phyloP scores from a whole-genome alignment of 192 early-diverging fungal genomes.

The Dissophora ornata region DNA sequence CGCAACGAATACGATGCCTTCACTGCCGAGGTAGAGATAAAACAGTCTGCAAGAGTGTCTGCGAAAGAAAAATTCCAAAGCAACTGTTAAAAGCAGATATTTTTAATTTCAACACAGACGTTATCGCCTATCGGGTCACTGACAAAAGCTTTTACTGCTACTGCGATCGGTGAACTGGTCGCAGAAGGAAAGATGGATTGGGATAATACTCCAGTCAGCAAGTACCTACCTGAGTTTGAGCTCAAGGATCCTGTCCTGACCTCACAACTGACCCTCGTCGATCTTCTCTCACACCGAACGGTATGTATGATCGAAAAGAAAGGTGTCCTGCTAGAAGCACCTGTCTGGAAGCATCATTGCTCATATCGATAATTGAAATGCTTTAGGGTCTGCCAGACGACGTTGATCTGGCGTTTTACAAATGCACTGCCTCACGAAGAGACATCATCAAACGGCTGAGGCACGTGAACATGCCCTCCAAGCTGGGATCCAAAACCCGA shows the following conservation, averaged over 20 bases:
- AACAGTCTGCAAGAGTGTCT: too few relatives aligned
- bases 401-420: conserved; percentile 1
- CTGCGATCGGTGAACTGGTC: conserved; percentile 18
- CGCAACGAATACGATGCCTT: conserved; percentile 11
- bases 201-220: conserved; percentile 13
- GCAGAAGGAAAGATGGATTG: conserved; percentile 23
- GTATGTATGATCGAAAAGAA: background rate
- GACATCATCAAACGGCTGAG: conserved; percentile 13
- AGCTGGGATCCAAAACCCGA: too few relatives aligned
- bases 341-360: too few relatives aligned
- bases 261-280: conserved; percentile 13
- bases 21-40: conserved; percentile 16
- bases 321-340: too few relatives aligned
- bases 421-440: background rate
- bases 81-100: too few relatives aligned
- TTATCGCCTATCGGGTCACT: conserved; percentile 11
- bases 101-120: too few relatives aligned
- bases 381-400: background rate
- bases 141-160: conserved; percentile 22
- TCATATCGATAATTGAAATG: too few relatives aligned
- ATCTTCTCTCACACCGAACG: conserved; percentile 22
- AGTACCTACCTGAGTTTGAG: conserved; percentile 26
- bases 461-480: background rate
- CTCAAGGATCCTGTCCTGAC: conserved; percentile 26
- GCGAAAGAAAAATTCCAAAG: too few relatives aligned